Conservation (phyloP, 139 green algal genomes). For the Haematococcus sp. region DNA sequence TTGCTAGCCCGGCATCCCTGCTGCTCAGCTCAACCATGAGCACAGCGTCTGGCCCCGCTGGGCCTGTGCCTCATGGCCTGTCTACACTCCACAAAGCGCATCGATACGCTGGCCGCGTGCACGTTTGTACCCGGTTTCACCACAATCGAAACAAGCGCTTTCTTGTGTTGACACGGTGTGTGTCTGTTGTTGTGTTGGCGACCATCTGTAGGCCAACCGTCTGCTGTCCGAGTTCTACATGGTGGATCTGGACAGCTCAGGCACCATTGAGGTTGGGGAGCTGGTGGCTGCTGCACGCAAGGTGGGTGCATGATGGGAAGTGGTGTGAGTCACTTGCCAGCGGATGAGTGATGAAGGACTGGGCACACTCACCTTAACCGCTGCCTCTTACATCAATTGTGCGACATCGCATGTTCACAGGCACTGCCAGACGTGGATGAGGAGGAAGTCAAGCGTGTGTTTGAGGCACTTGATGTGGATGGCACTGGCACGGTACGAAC, state of each 20-base stretch:
- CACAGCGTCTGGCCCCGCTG: too few relatives aligned
- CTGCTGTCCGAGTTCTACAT: slow-evolving; percentile 40
- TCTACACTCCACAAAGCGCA: too few relatives aligned
- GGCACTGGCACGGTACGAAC: slow-evolving; percentile 47
- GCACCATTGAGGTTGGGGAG: slow-evolving; percentile 46
- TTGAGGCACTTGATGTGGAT: slow-evolving; percentile 53
- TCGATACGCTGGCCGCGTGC: too few relatives aligned
- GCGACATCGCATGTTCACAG: slow-evolving; percentile 16
- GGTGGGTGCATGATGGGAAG: slow-evolving; percentile 15
- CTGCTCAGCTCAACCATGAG: too few relatives aligned
- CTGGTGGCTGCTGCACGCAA: slow-evolving; percentile 37
- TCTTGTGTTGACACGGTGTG: too few relatives aligned
- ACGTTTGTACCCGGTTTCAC: too few relatives aligned
- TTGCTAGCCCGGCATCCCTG: too few relatives aligned
- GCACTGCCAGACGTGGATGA: slow-evolving; percentile 42
- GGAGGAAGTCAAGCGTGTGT: slow-evolving; percentile 41
- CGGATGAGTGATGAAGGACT: neutral
- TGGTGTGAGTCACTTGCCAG: neutral
- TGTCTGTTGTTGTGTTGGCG: too few relatives aligned
- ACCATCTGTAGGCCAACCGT: slow-evolving; percentile 10
- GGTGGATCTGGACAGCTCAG: slow-evolving; percentile 37
- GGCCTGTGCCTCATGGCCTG: too few relatives aligned
- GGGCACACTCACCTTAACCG: neutral
- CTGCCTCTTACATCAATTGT: neutral
- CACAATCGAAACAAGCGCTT: too few relatives aligned